These are phyloP conservation scores for Cubamyces sp. DNA, from an alignment of 768 basidiomycete species.

Conservation along the genomic window DNA sequence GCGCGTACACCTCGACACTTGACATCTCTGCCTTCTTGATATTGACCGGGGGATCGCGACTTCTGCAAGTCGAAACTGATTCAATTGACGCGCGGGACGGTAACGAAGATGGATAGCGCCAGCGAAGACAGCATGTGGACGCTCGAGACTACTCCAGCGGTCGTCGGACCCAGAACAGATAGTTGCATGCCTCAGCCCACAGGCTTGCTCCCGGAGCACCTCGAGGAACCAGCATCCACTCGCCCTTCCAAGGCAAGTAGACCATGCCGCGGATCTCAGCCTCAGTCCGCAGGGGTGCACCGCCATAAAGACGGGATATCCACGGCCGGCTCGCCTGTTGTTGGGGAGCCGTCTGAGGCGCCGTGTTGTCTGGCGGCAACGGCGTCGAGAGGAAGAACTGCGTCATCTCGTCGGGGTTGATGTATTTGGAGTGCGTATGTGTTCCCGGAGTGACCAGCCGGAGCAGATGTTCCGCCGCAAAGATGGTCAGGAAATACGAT, in stretches of 20 bases:
- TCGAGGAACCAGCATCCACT: conserved; percentile 72
- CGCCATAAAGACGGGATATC: conserved; percentile 58
- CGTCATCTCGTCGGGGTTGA: conserved; percentile 85
- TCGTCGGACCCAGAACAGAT: conserved; percentile 87
- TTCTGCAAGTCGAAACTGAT: too few relatives aligned
- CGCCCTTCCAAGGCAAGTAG: conserved; percentile 70
- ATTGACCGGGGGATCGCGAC: too few relatives aligned
- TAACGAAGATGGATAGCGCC: not conserved
- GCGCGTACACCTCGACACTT: too few relatives aligned
- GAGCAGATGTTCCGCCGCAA: conserved; percentile 81
- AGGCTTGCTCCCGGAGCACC: conserved; percentile 42
- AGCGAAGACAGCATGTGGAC: too few relatives aligned
- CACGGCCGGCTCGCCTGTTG: conserved; percentile 44
- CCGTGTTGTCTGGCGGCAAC: conserved; percentile 27
- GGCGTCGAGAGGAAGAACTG: conserved; percentile 67
- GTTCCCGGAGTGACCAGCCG: conserved; percentile 84
- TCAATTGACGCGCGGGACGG: too few relatives aligned
- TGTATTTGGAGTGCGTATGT: conserved; percentile 88
- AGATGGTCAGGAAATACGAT: conserved; percentile 69
- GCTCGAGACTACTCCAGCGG: conserved; percentile 41
- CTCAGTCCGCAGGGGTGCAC: conserved; percentile 60
- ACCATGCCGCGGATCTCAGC: conserved; percentile 82
- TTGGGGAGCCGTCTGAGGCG: not conserved
- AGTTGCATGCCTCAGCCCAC: conserved; percentile 64
- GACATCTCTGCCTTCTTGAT: too few relatives aligned